Conservation (phyloP, 2,329 filamentous ascomycete species). For the Epichloe typhina region DNA sequence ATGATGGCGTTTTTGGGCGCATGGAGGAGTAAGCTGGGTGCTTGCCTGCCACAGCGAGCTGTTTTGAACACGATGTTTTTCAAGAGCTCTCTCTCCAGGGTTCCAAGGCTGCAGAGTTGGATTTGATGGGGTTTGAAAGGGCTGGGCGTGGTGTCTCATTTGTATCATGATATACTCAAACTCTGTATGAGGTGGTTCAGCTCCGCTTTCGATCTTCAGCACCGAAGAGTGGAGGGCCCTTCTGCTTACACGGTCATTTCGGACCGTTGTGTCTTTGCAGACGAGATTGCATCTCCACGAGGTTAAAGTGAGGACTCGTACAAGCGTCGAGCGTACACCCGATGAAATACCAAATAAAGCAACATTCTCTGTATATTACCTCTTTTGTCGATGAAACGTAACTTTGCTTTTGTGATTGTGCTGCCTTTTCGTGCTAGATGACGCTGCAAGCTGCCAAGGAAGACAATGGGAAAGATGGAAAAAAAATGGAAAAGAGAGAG, state of each 20-base stretch:
- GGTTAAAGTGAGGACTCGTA: conserved; percentile 57
- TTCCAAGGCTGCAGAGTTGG: conserved; percentile 18
- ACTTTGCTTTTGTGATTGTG: not conserved
- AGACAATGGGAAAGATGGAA: no score
- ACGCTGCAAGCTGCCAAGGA: not conserved
- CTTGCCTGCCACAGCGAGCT: not conserved
- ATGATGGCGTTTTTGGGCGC: conserved; percentile 87
- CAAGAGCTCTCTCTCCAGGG: conserved; percentile 1
- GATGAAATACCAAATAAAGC: conserved; percentile 24
- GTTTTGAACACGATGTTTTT: not conserved
- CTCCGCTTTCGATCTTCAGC: conserved; percentile 52
- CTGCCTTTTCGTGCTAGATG: not conserved
- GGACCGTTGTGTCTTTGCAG: conserved; percentile 10
- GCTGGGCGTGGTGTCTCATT: conserved; percentile 29
- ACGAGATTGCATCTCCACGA: conserved; percentile 42
- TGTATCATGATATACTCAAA: conserved; percentile 33
- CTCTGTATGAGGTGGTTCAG: conserved; percentile 38
- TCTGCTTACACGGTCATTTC: conserved; percentile 12
- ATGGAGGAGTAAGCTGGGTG: conserved; percentile 67
- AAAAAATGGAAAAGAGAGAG: no score
- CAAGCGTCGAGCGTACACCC: conserved; percentile 50
- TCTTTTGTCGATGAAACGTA: not conserved
- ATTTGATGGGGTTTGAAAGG: conserved; percentile 19
- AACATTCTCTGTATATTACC: not conserved
- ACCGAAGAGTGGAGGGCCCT: conserved; percentile 52